Percentiles rank a stretch among this genome's conserved stretches.
These are phyloP conservation scores for Nephelium lappaceum DNA, from an alignment of 345 rosid genomes.

Conservation along the genomic window DNA sequence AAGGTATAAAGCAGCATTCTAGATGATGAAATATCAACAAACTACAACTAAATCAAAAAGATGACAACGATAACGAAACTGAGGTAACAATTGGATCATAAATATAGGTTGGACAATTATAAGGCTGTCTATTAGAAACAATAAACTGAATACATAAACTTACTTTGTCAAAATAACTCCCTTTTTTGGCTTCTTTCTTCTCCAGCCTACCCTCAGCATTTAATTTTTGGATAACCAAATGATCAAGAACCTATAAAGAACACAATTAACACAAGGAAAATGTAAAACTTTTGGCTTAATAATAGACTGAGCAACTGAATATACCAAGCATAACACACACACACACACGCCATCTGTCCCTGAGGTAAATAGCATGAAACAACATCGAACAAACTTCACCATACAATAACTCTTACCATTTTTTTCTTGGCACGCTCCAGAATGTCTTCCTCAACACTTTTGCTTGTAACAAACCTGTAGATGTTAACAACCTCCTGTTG, in stretches of 20 bases:
- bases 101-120: not conserved
- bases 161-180: slow-evolving; percentile 90
- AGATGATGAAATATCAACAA: not conserved
- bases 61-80: not conserved
- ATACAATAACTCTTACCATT: slow-evolving; percentile 61
- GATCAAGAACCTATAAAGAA: slow-evolving; percentile 84
- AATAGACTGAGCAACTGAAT: slow-evolving; percentile 6
- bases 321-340: not conserved
- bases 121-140: not conserved
- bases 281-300: not conserved
- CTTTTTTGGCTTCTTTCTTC: slow-evolving; percentile 97
- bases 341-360: not conserved
- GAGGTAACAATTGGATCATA: not conserved
- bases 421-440: slow-evolving; percentile 98
- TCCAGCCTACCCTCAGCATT: slow-evolving; percentile 99
- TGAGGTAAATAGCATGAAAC: slow-evolving; percentile 15
- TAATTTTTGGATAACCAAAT: slow-evolving; percentile 96
- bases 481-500: slow-evolving; percentile 98
- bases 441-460: slow-evolving; percentile 98
- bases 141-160: slow-evolving; percentile 21
- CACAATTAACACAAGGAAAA: slow-evolving; percentile 21
- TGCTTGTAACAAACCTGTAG: slow-evolving; percentile 98
- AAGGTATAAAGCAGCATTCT: not conserved
- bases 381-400: not conserved
- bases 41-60: not conserved